Evolutionary conservation across 1,284 basidiomycete species (phyloP).

Genomic region (Lentinus polychrous): DNA sequence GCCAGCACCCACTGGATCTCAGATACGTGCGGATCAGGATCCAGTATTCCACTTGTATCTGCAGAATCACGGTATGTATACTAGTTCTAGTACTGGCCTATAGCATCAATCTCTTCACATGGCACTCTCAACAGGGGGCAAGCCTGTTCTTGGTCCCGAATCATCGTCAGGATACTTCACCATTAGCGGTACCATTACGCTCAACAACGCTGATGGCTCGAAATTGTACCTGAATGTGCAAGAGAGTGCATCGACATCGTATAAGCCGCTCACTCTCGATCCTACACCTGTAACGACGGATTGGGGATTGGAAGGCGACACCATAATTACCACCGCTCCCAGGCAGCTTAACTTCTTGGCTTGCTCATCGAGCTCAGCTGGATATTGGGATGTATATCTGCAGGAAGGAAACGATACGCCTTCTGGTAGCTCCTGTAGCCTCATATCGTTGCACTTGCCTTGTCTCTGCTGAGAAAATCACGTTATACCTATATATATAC

Average conservation of each 20-base stretch:
- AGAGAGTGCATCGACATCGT: conserved; percentile 36
- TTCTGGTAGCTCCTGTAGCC: conserved; percentile 33
- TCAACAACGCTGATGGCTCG: conserved; percentile 33
- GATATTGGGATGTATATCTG: conserved; percentile 40
- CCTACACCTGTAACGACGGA: conserved; percentile 41
- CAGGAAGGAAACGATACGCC: conserved; percentile 48
- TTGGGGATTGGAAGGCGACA: conserved; percentile 55
- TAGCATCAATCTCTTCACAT: not conserved
- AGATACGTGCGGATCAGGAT: conserved; percentile 46
- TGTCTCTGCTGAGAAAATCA: conserved; percentile 37
- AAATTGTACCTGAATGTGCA: conserved; percentile 43
- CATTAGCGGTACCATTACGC: conserved; percentile 37
- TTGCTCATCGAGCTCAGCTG: conserved; percentile 37
- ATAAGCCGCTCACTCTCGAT: conserved; percentile 42
- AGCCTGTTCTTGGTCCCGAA: conserved; percentile 47
- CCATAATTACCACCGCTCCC: conserved; percentile 46
- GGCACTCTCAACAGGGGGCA: conserved; percentile 33
- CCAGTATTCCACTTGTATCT: conserved; percentile 55
- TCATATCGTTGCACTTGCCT: conserved; percentile 45
- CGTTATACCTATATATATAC: too few species aligned
- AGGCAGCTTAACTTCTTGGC: conserved; percentile 50
- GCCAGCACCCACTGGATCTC: conserved; percentile 42
- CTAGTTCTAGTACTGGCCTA: not conserved
- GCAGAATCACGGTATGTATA: conserved; percentile 37
- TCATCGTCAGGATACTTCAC: conserved; percentile 44